phyloP scores from a whole-genome alignment of 2,329 filamentous ascomycete species.

The Lasiodiplodia citricola region DNA sequence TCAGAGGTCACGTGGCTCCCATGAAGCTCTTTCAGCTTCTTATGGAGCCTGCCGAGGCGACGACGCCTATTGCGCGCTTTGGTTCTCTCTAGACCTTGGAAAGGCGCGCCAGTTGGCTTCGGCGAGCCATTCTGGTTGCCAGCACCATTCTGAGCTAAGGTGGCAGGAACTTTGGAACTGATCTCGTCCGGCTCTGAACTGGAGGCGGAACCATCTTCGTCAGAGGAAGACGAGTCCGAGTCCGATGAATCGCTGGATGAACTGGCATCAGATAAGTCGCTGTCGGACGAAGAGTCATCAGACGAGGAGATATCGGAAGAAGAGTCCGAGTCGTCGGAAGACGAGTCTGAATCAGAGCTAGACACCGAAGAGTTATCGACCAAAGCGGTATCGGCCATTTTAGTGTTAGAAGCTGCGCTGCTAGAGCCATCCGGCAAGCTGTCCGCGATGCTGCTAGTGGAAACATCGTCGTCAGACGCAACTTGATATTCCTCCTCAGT shows the following conservation, averaged over 20 bases:
- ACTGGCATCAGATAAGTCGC: slow-evolving; percentile 27
- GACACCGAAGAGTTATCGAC: slow-evolving; percentile 24
- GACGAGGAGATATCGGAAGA: slow-evolving; percentile 19
- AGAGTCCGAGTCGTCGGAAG: slow-evolving; percentile 52
- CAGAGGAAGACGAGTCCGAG: neutral
- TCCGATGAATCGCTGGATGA: slow-evolving; percentile 31
- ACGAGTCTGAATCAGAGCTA: neutral
- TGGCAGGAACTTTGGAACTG: neutral
- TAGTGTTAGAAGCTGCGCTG: neutral
- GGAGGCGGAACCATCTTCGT: slow-evolving; percentile 42
- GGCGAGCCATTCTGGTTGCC: neutral
- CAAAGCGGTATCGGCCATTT: neutral
- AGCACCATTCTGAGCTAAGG: slow-evolving; percentile 31
- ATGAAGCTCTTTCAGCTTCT: neutral
- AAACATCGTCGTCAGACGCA: slow-evolving; percentile 5
- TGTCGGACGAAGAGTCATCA: neutral
- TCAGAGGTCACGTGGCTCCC: neutral
- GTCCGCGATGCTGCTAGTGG: slow-evolving; percentile 1
- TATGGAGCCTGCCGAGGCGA: neutral
- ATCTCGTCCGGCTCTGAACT: slow-evolving; percentile 54
- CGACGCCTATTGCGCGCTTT: slow-evolving; percentile 47
- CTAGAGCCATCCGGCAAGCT: slow-evolving; percentile 1
- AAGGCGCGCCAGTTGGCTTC: slow-evolving; percentile 39
- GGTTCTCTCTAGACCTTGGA: slow-evolving; percentile 57
- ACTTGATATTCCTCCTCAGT: slow-evolving; percentile 28